Base-by-base conservation (phyloP, 495 filamentous ascomycete species). In the Penicillium cataractarum region DNA sequence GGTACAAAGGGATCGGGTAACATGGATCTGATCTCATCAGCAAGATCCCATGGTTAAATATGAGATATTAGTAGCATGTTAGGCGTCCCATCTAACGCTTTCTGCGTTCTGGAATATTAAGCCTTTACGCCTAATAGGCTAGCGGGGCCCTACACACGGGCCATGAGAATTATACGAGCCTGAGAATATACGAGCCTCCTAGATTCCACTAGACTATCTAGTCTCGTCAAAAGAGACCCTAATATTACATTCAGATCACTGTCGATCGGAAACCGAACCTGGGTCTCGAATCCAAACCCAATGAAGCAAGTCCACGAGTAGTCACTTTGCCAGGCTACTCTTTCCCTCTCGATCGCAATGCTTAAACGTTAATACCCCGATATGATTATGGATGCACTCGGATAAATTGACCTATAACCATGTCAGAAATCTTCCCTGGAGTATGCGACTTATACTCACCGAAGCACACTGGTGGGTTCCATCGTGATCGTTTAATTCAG, bases 381-480 rank as follows among this genome's bases (percentile, higher is more conserved):
- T 24, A 31, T 42, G 21, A 33, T 56, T 56, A 8, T 56, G 54
- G 7, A 56, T 42, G 6, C 54, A 56, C 54, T 42, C 21, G 54
- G 54, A 56, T 27, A 56, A 22, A 27, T 56, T 40, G 2, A 56
- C 31, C 54, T 56, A n/a, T n/a, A 10, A 29, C 17, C 19, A 17
- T 4, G 29, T 56, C 6, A 56, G 54, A 27, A 8, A 26, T 6
- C 4, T 0, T 40, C 13, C 4, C 6, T 27, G 4, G 22, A 9
- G 4, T 21, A 21, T 0, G 26, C 19, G 17, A 13, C 10, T 22
- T 12, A 29, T 19, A 56, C 54, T 3, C 29, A 56, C 54, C 15
- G 54, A 56, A 6, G 54, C 54, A 56, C 27, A 42, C 24, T 42
- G 54, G 31, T 40, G 33, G 15, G 24, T 42, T 3, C 54, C 54